Evolutionary conservation across 2,329 filamentous ascomycete genomes (phyloP).

Genomic region (Alternaria sp.): DNA sequence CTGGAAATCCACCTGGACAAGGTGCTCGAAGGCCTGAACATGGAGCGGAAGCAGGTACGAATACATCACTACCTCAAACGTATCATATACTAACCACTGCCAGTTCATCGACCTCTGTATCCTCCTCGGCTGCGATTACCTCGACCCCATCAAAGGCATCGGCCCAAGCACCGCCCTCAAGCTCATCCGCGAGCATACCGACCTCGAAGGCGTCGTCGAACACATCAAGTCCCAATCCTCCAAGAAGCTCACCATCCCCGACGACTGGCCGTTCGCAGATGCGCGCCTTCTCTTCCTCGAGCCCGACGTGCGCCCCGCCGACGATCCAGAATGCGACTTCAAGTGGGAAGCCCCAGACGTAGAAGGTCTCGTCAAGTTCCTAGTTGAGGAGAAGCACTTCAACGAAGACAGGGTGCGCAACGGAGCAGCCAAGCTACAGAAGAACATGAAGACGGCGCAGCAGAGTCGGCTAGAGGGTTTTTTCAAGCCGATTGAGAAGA

Average conservation of each 20-base stretch:
- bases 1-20: conserved; percentile 91
- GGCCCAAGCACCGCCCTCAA: conserved; percentile 91
- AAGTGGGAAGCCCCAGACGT: conserved; percentile 96
- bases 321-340: conserved; percentile 89
- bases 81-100: neutral
- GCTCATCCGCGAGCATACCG: conserved; percentile 89
- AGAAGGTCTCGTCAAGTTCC: conserved; percentile 85
- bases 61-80: conserved; percentile 6
- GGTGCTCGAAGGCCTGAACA: conserved; percentile 82
- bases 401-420: conserved; percentile 89
- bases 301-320: conserved; percentile 83
- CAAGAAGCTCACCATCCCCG: conserved; percentile 72
- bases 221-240: conserved; percentile 79
- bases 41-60: conserved; percentile 82
- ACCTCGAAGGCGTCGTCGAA: conserved; percentile 85
- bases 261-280: conserved; percentile 96
- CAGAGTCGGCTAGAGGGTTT: conserved; percentile 94
- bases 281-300: conserved; percentile 90
- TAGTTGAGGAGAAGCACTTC: conserved; percentile 95
- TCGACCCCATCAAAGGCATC: conserved; percentile 94
- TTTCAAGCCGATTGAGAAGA: conserved; percentile 91
- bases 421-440: conserved; percentile 78
- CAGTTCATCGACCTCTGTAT: conserved; percentile 98
- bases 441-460: conserved; percentile 89
- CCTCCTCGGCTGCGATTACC: conserved; percentile 94